phyloP scores from a whole-genome alignment of 352 stramenopile genomes.

The Phytophthora pseudosyringae region DNA sequence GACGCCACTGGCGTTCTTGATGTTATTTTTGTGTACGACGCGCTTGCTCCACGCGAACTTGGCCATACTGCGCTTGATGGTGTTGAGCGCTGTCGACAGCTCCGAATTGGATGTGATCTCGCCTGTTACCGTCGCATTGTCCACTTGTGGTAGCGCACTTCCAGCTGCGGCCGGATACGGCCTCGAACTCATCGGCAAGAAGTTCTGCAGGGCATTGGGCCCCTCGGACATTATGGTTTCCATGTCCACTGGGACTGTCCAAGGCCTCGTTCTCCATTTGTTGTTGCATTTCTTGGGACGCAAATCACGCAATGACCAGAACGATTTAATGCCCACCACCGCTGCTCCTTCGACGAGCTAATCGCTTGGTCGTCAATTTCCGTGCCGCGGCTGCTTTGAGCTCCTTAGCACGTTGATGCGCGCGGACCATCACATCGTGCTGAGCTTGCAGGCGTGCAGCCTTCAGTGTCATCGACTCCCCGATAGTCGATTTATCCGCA shows the following conservation, averaged over 20 bases:
- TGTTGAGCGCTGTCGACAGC: conserved; percentile 37
- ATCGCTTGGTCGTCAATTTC: not conserved
- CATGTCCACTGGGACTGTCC: too few relatives aligned
- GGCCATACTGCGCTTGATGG: conserved; percentile 1
- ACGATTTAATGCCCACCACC: not conserved
- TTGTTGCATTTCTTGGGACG: not conserved
- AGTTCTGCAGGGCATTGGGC: conserved; percentile 41
- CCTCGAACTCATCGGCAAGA: conserved; percentile 47
- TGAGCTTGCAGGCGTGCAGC: not conserved
- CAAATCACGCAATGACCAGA: not conserved
- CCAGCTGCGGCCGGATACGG: conserved; percentile 53
- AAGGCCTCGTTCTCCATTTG: not conserved
- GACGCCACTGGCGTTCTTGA: conserved; percentile 38
- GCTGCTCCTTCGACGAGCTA: not conserved
- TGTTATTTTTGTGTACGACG: conserved; percentile 40
- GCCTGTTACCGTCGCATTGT: conserved; percentile 27
- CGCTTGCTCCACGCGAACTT: conserved; percentile 25
- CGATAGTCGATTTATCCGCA: not conserved
- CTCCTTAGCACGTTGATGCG: conserved; percentile 1
- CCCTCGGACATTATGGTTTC: conserved; percentile 35
- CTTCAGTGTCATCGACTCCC: not conserved
- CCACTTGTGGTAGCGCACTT: conserved; percentile 62
- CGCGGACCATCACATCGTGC: conserved; percentile 4
- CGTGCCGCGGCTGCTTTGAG: not conserved
- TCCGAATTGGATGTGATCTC: conserved; percentile 38